These are phyloP conservation scores for Schoenoplectus tabernaemontani DNA, from an alignment of 202 grass and related monocot genomes.

Conservation along the genomic window DNA sequence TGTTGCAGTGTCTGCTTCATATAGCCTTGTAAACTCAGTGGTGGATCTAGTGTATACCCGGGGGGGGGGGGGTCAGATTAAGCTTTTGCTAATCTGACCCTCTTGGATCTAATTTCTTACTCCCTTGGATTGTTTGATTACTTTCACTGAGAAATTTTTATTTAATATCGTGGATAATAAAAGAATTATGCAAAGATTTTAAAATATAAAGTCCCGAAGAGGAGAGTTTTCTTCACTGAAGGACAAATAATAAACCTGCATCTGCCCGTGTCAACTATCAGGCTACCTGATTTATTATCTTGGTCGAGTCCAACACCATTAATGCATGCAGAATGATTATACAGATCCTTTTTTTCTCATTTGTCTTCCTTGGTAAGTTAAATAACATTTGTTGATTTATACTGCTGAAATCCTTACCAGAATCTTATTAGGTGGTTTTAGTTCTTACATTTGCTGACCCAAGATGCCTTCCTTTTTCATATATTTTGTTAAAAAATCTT, in stretches of 20 bases:
- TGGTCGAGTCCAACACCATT: not conserved
- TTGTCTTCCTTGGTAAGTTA: not conserved
- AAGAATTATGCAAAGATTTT: too few relatives aligned
- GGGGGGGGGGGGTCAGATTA: too few relatives aligned
- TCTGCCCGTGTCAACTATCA: too few relatives aligned
- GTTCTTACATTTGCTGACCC: not conserved
- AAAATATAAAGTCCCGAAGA: too few relatives aligned
- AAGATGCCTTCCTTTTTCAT: not conserved
- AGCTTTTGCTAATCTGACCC: too few relatives aligned
- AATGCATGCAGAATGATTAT: not conserved
- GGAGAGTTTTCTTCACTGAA: too few relatives aligned
- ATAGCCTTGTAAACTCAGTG: not conserved
- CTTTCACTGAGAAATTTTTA: too few relatives aligned
- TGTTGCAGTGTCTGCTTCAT: slow-evolving; percentile 5
- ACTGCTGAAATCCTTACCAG: not conserved
- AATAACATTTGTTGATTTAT: not conserved
- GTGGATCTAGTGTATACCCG: too few relatives aligned
- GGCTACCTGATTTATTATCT: not conserved
- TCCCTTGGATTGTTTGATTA: too few relatives aligned
- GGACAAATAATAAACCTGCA: too few relatives aligned
- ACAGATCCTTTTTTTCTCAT: not conserved
- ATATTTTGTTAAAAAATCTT: not conserved
- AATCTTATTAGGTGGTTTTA: not conserved
- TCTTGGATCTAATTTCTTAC: too few relatives aligned
- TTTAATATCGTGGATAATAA: too few relatives aligned